Conservation (phyloP, 2,329 filamentous ascomycete species). For the Coniella vitis region DNA sequence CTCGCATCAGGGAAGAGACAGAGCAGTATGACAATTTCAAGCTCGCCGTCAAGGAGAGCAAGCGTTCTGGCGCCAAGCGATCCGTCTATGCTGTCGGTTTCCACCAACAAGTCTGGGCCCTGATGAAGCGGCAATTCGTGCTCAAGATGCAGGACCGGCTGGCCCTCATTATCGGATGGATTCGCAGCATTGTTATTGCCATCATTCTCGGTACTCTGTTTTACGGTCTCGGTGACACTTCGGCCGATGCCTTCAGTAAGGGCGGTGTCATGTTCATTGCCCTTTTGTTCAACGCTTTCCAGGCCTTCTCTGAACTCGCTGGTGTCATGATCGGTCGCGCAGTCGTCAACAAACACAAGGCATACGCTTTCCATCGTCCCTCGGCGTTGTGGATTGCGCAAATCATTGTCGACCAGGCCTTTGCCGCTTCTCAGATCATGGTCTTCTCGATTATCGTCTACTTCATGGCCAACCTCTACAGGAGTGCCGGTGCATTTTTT, state of each 20-base stretch:
- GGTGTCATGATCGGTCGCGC: constrained; percentile 68
- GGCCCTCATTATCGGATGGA: constrained; percentile 67
- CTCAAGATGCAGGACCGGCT: constrained; percentile 84
- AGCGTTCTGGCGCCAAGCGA: constrained; percentile 65
- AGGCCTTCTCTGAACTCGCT: constrained; percentile 72
- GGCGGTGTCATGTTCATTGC: constrained; percentile 76
- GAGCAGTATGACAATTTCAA: constrained; percentile 70
- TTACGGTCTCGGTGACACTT: constrained; percentile 58
- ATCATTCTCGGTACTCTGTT: constrained; percentile 77
- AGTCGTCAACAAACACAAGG: constrained; percentile 77
- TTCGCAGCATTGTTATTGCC: constrained; percentile 61
- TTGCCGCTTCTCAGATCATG: constrained; percentile 63
- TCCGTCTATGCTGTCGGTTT: constrained; percentile 83
- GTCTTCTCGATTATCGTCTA: constrained; percentile 71
- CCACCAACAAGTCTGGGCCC: constrained; percentile 72
- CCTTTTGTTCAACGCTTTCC: constrained; percentile 81
- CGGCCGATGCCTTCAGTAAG: constrained; percentile 69
- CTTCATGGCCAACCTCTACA: constrained; percentile 65
- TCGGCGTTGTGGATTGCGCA: constrained; percentile 79
- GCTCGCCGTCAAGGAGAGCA: constrained; percentile 67
- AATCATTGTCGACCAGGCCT: constrained; percentile 70
- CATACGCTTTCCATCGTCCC: constrained; percentile 76
- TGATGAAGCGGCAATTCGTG: constrained; percentile 77
- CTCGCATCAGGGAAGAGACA: constrained; percentile 56
- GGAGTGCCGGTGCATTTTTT: constrained; percentile 72